Base-by-base conservation (phyloP, 306 rosid genomes). In the Ammopiptanthus mongolicus region DNA sequence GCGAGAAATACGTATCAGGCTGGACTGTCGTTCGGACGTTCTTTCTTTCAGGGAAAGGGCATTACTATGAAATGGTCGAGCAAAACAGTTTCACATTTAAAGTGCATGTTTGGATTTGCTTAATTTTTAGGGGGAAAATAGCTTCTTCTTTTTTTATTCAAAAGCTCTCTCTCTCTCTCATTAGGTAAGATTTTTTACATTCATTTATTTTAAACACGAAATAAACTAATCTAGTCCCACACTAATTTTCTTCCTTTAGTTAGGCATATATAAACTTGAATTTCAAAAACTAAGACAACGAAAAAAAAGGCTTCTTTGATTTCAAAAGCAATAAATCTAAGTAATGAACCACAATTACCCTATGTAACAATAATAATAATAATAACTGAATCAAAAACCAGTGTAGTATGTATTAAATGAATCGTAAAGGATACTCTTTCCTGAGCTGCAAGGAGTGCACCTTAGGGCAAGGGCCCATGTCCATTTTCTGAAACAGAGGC, bases 391-490 rank as follows among this genome's bases (percentile, higher is more conserved):
- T 19, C 52, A n/a, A 58, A 5, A 80, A 74, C 31, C 23, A 60
- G 15, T 8, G 8, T 23, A 55, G 18, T 2, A 34, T 0, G 23
- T 14, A 70, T 41, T 9, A 13, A 12, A 44, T 31, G 66, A 48
- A 57, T 86, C 85, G 63, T 19, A 18, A 89, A 88, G 96, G 98
- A 96, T 96, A 96, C 99, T 96, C 99, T 79, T 92, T 93, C 75
- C 99, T 86, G 57, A 96, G 93, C 88, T 92, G 99, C 86, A 96
- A 80, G n/a, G 99, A 96, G 80, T 96, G 99, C 6, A 92, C 96
- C 86, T 96, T 96, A 4, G 98, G 97, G 82, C 99, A 96, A 0
- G 99, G 97, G 1, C 99, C 98, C 99, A 92, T 96, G 68, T 96
- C 98, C 98, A 96, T 92, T 96, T 96, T 96, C 99, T 96, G 97